These are phyloP conservation scores for Termitomyces sp. DNA, from an alignment of 768 basidiomycete species.

Conservation along the genomic window DNA sequence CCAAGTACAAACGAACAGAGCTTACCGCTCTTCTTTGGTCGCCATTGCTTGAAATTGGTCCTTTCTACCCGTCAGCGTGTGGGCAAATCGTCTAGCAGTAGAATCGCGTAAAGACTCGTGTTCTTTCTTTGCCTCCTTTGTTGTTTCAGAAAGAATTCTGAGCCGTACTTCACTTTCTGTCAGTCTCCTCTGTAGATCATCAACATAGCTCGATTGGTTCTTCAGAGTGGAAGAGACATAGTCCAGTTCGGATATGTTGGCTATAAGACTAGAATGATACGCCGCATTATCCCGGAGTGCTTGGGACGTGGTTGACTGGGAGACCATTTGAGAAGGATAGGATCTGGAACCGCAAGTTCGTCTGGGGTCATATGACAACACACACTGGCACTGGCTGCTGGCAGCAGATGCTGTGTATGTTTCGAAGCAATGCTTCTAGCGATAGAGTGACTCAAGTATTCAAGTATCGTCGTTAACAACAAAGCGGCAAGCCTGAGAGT, in stretches of 20 bases:
- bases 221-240: slow-evolving; percentile 35
- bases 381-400: no score
- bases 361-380: no score
- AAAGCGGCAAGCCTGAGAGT: no score
- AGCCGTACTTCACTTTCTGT: slow-evolving; percentile 21
- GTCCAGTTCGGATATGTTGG: slow-evolving; percentile 32
- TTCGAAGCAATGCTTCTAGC: neutral
- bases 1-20: neutral
- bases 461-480: no score
- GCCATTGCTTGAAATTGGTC: slow-evolving; percentile 39
- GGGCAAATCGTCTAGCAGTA: slow-evolving; percentile 33
- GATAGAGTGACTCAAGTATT: neutral
- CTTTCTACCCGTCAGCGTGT: slow-evolving; percentile 36
- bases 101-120: slow-evolving; percentile 39
- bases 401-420: neutral
- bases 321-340: neutral
- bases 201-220: slow-evolving; percentile 33
- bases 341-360: neutral
- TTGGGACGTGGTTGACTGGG: slow-evolving; percentile 24
- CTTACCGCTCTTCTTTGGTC: slow-evolving; percentile 43
- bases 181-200: slow-evolving; percentile 29
- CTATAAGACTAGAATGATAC: slow-evolving; percentile 34
- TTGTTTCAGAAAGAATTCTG: slow-evolving; percentile 28
- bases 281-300: slow-evolving; percentile 33
- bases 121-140: slow-evolving; percentile 42